Base-by-base conservation (phyloP, 257 asterid species). In the Verbena officinalis region DNA sequence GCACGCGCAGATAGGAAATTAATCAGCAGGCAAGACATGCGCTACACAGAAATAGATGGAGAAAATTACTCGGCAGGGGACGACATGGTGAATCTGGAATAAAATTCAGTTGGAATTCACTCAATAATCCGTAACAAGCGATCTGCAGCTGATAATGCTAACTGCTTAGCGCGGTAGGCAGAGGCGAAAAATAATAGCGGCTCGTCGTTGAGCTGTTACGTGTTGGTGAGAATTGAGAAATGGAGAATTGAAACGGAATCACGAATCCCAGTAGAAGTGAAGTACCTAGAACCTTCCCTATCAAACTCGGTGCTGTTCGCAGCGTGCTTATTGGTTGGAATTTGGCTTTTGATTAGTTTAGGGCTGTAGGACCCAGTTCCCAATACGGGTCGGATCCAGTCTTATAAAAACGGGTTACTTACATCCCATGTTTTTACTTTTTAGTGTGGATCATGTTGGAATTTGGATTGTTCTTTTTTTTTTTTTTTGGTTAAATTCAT, bases 51-150 rank as follows among this genome's bases (percentile, higher is more conserved):
- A 50, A 44, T 36, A 20, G 63, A 55, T 43, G 24, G 65, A n/a
- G n/a, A 15, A 45, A 62, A 51, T 82, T 86, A 91, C 98, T 89
- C 98, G 4, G 91, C 96, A 33, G 98, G 98, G 45, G 98, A 80
- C 77, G 98, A 89, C 98, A 91, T 91, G 63, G 62, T n/a, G 71
- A 70, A 59, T 51, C 74, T 52, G 67, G 67, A 66, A 53, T n/a
- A 61, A 20, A 27, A 2, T 27, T 5, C 69, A 62, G 51, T 49
- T 50, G 36, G 56, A 63, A 53, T 59, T 38, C 46, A 42, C 9
- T 31, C 48, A 36, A 3, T 3, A 19, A 20, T 38, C 12, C 0
- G 40, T 34, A 17, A 53, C 15, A 24, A 57, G 53, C 55, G 69
- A 40, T 51, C 65, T 59, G 54, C 61, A 57, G 39, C 27, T 31